phyloP scores from a whole-genome alignment of 306 rosid genomes.

The Quercus alba region DNA sequence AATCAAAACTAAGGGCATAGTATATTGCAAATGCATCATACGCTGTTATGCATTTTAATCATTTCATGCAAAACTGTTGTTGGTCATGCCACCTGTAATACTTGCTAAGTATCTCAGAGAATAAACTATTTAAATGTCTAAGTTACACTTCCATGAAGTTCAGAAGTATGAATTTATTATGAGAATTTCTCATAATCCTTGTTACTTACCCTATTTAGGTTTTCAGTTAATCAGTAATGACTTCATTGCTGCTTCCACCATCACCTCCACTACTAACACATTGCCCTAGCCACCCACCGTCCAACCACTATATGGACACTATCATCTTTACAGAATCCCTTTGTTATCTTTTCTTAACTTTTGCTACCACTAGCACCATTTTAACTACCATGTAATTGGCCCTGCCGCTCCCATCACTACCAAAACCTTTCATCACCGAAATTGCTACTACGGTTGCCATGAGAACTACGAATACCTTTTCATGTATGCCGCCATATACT shows the following conservation, averaged over 20 bases:
- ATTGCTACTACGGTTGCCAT: not conserved
- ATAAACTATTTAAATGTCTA: not conserved
- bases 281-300: not conserved
- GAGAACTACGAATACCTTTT: not conserved
- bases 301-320: not conserved
- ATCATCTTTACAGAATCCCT: too few relatives aligned
- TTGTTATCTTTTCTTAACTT: too few relatives aligned
- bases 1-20: not conserved
- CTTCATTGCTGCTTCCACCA: slow-evolving; percentile 2
- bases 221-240: not conserved
- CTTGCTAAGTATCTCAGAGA: not conserved
- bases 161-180: not conserved
- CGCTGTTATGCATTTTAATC: not conserved
- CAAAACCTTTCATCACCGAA: too few relatives aligned
- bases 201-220: slow-evolving; percentile 1
- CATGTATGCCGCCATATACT: not conserved
- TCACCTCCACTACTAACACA: not conserved
- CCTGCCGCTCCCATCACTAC: too few relatives aligned
- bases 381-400: too few relatives aligned
- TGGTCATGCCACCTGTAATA: not conserved
- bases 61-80: not conserved
- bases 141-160: not conserved
- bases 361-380: too few relatives aligned
- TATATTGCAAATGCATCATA: not conserved
- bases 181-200: not conserved